Conservation (phyloP, 768 basidiomycete genomes). For the Polyporus arcularius region DNA sequence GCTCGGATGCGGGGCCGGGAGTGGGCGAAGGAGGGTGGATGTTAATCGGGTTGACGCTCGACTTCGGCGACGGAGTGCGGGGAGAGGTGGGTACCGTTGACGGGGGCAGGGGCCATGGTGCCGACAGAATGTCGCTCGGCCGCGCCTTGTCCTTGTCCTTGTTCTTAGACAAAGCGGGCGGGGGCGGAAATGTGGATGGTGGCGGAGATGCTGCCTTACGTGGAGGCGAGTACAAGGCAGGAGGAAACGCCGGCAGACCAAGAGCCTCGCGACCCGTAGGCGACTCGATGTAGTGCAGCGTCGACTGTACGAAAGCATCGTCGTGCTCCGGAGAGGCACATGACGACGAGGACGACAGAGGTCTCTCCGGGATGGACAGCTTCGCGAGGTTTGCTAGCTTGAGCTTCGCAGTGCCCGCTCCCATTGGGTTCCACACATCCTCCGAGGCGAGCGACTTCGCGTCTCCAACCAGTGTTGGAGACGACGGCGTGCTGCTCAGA, state of each 20-base stretch:
- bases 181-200: not conserved
- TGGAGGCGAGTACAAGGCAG: not conserved
- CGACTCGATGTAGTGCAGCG: constrained; percentile 28
- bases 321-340: constrained; percentile 19
- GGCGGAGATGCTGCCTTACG: not conserved
- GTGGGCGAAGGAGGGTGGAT: constrained; percentile 16
- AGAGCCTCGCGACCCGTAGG: constrained; percentile 27
- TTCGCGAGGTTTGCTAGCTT: constrained; percentile 17
- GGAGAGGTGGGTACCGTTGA: constrained; percentile 27
- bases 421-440: constrained; percentile 10
- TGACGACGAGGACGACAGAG: constrained; percentile 7
- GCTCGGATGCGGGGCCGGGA: not conserved
- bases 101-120: constrained; percentile 30
- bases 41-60: constrained; percentile 6
- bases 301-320: constrained; percentile 26
- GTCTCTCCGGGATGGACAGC: constrained; percentile 9
- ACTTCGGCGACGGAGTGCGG: constrained; percentile 15
- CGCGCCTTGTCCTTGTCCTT: constrained; percentile 2
- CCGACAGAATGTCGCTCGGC: constrained; percentile 23
- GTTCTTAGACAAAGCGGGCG: constrained; percentile 4
- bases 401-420: constrained; percentile 2
- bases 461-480: constrained; percentile 20
- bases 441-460: constrained; percentile 23
- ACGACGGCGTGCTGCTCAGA: constrained; percentile 14
- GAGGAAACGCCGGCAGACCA: constrained; percentile 14